Percentiles rank a stretch among this genome's conserved stretches.
phyloP scores from a whole-genome alignment of 2,329 filamentous ascomycete genomes.

The Aspergillus ochraceoroseus region DNA sequence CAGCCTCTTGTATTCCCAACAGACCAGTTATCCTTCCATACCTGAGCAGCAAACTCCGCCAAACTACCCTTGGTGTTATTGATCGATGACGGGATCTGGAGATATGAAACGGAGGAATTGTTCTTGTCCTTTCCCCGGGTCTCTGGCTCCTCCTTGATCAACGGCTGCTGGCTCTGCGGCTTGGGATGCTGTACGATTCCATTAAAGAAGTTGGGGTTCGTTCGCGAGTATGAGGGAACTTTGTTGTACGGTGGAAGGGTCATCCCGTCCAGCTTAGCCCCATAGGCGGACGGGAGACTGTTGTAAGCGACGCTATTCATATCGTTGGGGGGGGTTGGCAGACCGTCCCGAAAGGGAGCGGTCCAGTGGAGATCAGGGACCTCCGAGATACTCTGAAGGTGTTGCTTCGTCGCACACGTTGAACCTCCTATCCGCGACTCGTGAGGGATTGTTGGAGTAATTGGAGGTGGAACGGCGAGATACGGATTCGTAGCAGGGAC shows the following conservation, averaged over 20 bases:
- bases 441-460: slow-evolving; percentile 26
- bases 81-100: slow-evolving; percentile 71
- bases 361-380: slow-evolving; percentile 28
- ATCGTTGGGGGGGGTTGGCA: slow-evolving; percentile 41
- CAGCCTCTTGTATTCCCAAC: slow-evolving; percentile 5
- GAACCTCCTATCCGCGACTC: slow-evolving; percentile 19
- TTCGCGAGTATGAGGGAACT: slow-evolving; percentile 19
- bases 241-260: slow-evolving; percentile 25
- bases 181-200: slow-evolving; percentile 25
- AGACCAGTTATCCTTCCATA: slow-evolving; percentile 34
- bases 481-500: slow-evolving; percentile 26
- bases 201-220: slow-evolving; percentile 23
- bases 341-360: slow-evolving; percentile 39
- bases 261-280: slow-evolving; percentile 27
- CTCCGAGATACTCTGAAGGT: slow-evolving; percentile 16
- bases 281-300: slow-evolving; percentile 31
- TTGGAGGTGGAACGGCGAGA: slow-evolving; percentile 26
- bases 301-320: slow-evolving; percentile 42
- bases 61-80: slow-evolving; percentile 70
- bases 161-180: slow-evolving; percentile 23
- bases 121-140: slow-evolving; percentile 28
- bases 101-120: slow-evolving; percentile 46
- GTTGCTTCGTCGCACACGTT: slow-evolving; percentile 14
- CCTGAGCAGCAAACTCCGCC: slow-evolving; percentile 77
- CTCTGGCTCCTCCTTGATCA: slow-evolving; percentile 24